A percentile compares a stretch with the other conserved stretches of the same genome.
phyloP scores from a whole-genome alignment of 768 basidiomycete genomes.

The Holtermannia corniformis region DNA sequence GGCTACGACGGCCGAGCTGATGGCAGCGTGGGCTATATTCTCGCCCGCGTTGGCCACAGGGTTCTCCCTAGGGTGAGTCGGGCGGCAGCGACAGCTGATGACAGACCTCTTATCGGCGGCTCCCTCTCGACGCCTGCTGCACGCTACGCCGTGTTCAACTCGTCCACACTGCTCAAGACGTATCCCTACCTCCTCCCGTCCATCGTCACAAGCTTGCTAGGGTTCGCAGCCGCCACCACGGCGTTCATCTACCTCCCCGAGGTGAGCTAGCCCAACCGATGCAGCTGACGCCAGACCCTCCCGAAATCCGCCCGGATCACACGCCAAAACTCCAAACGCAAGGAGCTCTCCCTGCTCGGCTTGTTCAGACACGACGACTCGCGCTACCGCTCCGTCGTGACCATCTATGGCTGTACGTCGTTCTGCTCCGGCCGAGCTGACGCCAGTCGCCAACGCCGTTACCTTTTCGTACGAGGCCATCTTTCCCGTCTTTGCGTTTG shows the following conservation, averaged over 20 bases:
- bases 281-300: background rate
- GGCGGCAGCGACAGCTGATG: background rate
- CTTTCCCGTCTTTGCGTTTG: slow-evolving; percentile 28
- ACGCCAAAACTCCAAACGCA: too few relatives aligned
- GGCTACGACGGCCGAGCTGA: too few relatives aligned
- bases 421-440: background rate
- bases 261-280: slow-evolving; percentile 4
- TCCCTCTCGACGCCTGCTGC: slow-evolving; percentile 23
- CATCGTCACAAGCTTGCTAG: slow-evolving; percentile 13
- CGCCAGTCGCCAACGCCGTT: slow-evolving; percentile 17
- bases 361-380: background rate
- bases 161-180: slow-evolving; percentile 10
- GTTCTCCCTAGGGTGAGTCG: slow-evolving; percentile 17
- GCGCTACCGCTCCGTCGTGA: slow-evolving; percentile 2
- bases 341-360: background rate
- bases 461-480: slow-evolving; percentile 25
- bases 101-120: slow-evolving; percentile 24
- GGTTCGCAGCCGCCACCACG: slow-evolving; percentile 8
- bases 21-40: slow-evolving; percentile 24
- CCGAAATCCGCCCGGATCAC: too few relatives aligned
- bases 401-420: slow-evolving; percentile 22
- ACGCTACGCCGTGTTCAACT: slow-evolving; percentile 10
- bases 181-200: slow-evolving; percentile 28
- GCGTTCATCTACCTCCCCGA: slow-evolving; percentile 13
- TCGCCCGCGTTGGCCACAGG: slow-evolving; percentile 22